A percentile compares a stretch with the other conserved stretches of the same genome.
phyloP scores from a whole-genome alignment of 1,284 basidiomycete genomes.

The Apiotrichum domesticum region DNA sequence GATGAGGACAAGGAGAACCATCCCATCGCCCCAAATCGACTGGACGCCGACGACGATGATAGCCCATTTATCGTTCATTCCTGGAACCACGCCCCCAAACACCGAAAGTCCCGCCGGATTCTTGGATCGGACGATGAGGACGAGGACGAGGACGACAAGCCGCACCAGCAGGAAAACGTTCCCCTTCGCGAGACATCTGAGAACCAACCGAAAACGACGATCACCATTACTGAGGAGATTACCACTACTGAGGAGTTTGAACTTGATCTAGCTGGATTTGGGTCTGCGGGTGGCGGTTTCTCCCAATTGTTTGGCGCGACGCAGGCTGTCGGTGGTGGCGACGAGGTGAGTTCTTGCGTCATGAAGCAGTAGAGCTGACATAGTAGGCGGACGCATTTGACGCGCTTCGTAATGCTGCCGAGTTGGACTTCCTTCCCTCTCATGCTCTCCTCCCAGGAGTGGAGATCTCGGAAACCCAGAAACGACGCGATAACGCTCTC shows the following conservation, averaged over 20 bases:
- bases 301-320: conserved; percentile 41
- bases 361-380: no score
- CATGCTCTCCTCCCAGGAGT: conserved; percentile 29
- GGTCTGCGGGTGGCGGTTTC: conserved; percentile 25
- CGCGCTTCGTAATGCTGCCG: conserved; percentile 20
- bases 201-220: background rate
- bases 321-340: conserved; percentile 11
- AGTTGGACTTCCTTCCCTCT: conserved; percentile 20
- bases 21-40: background rate
- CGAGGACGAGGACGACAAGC: conserved; percentile 10
- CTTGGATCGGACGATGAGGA: conserved; percentile 31
- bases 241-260: background rate
- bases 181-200: background rate
- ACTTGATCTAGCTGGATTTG: conserved; percentile 26
- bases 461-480: conserved; percentile 36
- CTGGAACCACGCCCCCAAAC: conserved; percentile 4
- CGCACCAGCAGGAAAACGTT: background rate
- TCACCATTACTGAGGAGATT: background rate
- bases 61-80: background rate
- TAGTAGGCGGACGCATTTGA: conserved; percentile 27
- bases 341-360: background rate
- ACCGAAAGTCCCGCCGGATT: conserved; percentile 13
- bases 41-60: conserved; percentile 13
- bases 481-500: conserved; percentile 35
- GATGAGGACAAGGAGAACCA: conserved; percentile 9